Evolutionary conservation across 768 basidiomycete species (phyloP), one percentile per base, ranked within the genome.

Genomic region (Gloeopeniophorella convolvens): DNA sequence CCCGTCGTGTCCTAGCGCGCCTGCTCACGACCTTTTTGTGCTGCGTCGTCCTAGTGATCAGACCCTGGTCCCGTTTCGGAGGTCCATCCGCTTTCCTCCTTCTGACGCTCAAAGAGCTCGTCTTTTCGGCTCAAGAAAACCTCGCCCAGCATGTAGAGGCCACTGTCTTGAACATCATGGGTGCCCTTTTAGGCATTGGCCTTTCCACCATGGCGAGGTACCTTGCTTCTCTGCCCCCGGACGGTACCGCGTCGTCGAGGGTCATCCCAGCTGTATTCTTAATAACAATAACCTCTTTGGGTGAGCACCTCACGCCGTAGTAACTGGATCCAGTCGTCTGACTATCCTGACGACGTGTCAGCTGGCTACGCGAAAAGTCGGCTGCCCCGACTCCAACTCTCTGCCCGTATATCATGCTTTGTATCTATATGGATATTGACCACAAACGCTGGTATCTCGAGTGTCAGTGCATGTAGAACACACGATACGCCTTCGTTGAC

Each of bases 91-190:
- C 71, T 15, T 75, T 71, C 58, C 63, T 75, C 5, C 34, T 54
- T 26, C 52, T 56, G 10, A 65, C 67, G 5, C 54, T 76, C 32
- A 73, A 76, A 45, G 76, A 77, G 47, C 67, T 75, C 8, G 67
- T 74, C 42, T 76, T 77, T 55, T 68, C 69, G 18, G 68, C 71
- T 2, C 72, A 77, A 54, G 69, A 72, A 33, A 72, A 64, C 55
- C 63, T 77, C 10, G 70, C 75, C 0, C 72, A 77, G 55, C 73
- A 77, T 58, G 55, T 76, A 4, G 76, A 76, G 58, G 63, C 64
- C 1, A 71, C 70, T 1, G 53, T 75, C 15, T 64, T 77, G 23
- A 72, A 74, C 47, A 63, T 73, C 42, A 60, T 66, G 1, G 75
- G 75, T 2, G 74, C 70, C 9, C 45, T 74, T 2, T 30, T 62